Percentiles rank a stretch among this genome's conserved stretches.
Conservation (phyloP, 495 filamentous ascomycete species). For the Recurvomyces mirabilis region DNA sequence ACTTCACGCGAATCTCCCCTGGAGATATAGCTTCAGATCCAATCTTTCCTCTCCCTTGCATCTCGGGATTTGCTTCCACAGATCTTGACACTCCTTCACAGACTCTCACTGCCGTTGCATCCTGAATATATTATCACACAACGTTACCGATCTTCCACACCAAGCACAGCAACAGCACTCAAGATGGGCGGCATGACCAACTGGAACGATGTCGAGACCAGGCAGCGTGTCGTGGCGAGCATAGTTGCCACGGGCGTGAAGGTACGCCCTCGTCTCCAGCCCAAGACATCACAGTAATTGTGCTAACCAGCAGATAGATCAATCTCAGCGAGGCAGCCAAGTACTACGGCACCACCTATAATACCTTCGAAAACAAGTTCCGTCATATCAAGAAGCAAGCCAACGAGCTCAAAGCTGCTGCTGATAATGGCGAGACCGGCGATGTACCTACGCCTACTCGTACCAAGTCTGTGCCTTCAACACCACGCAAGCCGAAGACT, state of each 20-base stretch:
- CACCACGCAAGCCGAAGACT: slow-evolving; percentile 21
- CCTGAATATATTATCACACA: too few species aligned
- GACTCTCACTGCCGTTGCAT: neutral
- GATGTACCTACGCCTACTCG: slow-evolving; percentile 13
- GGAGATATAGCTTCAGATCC: neutral
- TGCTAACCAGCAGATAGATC: too few species aligned
- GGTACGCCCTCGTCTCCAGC: slow-evolving; percentile 7
- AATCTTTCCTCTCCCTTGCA: neutral
- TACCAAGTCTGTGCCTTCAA: slow-evolving; percentile 10
- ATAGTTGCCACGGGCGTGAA: slow-evolving; percentile 19
- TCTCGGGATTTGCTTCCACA: too few species aligned
- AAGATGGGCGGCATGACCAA: slow-evolving; percentile 6
- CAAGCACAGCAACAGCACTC: neutral
- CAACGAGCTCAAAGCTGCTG: slow-evolving; percentile 20
- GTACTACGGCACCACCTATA: slow-evolving; percentile 32
- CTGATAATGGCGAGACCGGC: slow-evolving; percentile 21
- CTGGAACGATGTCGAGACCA: slow-evolving; percentile 13
- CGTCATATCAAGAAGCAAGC: slow-evolving; percentile 28
- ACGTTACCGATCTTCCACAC: neutral
- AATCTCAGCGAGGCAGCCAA: slow-evolving; percentile 6
- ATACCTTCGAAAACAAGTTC: slow-evolving; percentile 34
- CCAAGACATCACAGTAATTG: too few species aligned
- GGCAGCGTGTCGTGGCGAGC: slow-evolving; percentile 18
- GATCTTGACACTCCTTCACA: too few species aligned
- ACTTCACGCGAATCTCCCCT: neutral